Conservation (phyloP, 2,329 filamentous ascomycete genomes). For the Fusarium tuaranense region DNA sequence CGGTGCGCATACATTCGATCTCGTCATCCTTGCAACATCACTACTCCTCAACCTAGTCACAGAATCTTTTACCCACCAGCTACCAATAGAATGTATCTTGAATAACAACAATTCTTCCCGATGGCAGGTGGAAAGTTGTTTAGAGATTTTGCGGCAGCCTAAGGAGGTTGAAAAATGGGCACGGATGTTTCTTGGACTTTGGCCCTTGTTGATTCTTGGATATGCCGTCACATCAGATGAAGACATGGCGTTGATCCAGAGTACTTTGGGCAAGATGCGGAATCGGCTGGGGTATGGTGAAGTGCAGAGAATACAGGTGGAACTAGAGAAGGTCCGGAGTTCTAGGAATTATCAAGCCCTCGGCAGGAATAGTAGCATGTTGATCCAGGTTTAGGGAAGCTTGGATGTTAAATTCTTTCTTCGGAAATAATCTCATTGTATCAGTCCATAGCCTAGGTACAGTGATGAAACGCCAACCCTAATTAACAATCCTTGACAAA, state of each 20-base stretch:
- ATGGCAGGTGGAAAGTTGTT: not conserved
- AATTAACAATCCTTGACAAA: not conserved
- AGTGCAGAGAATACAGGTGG: not conserved
- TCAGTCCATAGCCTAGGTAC: not conserved
- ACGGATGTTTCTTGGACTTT: slow-evolving; percentile 12
- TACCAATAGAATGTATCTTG: not conserved
- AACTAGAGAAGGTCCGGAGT: not conserved
- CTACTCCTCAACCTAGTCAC: not conserved
- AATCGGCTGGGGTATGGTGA: not conserved
- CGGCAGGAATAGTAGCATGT: not conserved
- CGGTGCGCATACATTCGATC: not conserved
- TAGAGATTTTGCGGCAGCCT: slow-evolving; percentile 4
- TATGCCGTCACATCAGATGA: slow-evolving; percentile 11
- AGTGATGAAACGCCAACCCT: not conserved
- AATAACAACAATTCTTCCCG: too few relatives aligned
- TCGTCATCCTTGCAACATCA: not conserved
- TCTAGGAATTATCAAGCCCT: not conserved
- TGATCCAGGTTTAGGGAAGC: not conserved
- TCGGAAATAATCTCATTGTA: too few relatives aligned
- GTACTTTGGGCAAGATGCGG: not conserved
- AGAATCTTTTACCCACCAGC: not conserved
- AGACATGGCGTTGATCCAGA: not conserved
- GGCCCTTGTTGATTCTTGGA: slow-evolving; percentile 26
- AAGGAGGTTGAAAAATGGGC: slow-evolving; percentile 13
- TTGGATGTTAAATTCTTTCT: not conserved